Conservation (phyloP, 1,139 yeast genomes). For the Candida tropicalis region DNA sequence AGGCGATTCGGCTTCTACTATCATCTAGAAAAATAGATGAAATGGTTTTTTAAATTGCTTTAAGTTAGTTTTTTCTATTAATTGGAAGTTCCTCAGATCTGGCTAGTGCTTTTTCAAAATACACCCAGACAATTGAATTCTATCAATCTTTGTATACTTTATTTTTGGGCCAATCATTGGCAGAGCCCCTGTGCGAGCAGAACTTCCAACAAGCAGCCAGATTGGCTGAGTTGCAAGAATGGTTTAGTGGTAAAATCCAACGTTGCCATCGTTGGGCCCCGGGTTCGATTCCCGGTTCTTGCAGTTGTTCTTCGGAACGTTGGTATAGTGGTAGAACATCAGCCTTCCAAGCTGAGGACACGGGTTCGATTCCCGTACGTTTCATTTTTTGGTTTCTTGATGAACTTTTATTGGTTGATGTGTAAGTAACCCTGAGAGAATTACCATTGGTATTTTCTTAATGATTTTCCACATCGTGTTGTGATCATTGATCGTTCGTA, state of each 20-base stretch:
- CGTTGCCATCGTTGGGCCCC: slow-evolving; percentile 23
- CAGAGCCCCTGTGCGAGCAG: too few relatives aligned
- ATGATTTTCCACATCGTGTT: background rate
- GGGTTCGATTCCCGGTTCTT: slow-evolving; percentile 19
- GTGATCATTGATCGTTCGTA: background rate
- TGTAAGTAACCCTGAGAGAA: background rate
- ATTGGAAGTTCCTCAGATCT: too few relatives aligned
- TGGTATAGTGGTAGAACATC: slow-evolving; percentile 57
- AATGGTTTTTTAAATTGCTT: too few relatives aligned
- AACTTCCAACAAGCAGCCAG: slow-evolving; percentile 12
- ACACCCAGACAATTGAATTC: too few relatives aligned
- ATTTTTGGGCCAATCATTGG: too few relatives aligned
- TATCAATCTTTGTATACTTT: too few relatives aligned
- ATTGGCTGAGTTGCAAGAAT: slow-evolving; percentile 9
- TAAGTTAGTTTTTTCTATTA: too few relatives aligned
- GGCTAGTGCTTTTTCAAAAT: too few relatives aligned
- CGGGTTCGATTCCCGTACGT: slow-evolving; percentile 84
- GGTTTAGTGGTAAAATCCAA: slow-evolving; percentile 23
- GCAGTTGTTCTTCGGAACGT: slow-evolving; percentile 35
- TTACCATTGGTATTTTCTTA: background rate
- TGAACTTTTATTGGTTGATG: too few relatives aligned
- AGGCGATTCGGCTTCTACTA: too few relatives aligned
- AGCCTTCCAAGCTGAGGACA: slow-evolving; percentile 83
- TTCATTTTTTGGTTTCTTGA: slow-evolving; percentile 47
- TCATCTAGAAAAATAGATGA: too few relatives aligned